A percentile compares a stretch with the other conserved stretches of the same genome.
Evolutionary conservation across 2,329 filamentous ascomycete species (phyloP).

Genomic region (Pseudovirgaria hyperparasitica): DNA sequence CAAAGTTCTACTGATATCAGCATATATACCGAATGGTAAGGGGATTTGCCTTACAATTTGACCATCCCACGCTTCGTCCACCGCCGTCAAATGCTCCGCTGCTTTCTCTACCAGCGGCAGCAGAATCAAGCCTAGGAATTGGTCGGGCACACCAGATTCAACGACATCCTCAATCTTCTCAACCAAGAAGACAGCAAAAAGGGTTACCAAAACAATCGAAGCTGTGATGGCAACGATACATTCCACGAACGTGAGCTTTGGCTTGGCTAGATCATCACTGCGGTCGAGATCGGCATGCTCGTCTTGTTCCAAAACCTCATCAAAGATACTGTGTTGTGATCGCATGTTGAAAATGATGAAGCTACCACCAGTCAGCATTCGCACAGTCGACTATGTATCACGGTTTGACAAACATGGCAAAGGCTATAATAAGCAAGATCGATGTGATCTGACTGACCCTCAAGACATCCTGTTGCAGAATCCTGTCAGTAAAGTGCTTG

Average conservation of each 20-base stretch:
- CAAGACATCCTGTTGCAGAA: conserved; percentile 21
- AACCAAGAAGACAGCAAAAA: conserved; percentile 65
- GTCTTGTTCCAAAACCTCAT: conserved; percentile 59
- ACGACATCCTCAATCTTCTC: conserved; percentile 52
- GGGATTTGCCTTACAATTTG: conserved; percentile 33
- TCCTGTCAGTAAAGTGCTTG: conserved; percentile 18
- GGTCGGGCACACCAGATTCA: conserved; percentile 32
- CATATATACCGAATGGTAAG: conserved; percentile 31
- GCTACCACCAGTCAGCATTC: conserved; percentile 51
- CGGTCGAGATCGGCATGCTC: conserved; percentile 55
- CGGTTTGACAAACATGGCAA: conserved; percentile 33
- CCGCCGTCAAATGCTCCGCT: conserved; percentile 70
- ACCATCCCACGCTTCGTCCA: conserved; percentile 75
- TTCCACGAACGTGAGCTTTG: conserved; percentile 64
- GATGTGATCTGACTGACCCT: conserved; percentile 23
- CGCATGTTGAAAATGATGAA: conserved; percentile 61
- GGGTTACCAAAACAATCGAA: conserved; percentile 54
- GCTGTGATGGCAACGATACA: conserved; percentile 52
- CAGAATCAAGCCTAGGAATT: conserved; percentile 60
- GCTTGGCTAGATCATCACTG: conserved; percentile 45
- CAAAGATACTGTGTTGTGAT: conserved; percentile 65
- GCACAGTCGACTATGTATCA: conserved; percentile 37
- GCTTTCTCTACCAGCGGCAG: conserved; percentile 76
- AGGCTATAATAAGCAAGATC: conserved; percentile 22
- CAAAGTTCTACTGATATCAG: too few relatives aligned